phyloP scores from a whole-genome alignment of 306 rosid species.

The Lotus japonicus region DNA sequence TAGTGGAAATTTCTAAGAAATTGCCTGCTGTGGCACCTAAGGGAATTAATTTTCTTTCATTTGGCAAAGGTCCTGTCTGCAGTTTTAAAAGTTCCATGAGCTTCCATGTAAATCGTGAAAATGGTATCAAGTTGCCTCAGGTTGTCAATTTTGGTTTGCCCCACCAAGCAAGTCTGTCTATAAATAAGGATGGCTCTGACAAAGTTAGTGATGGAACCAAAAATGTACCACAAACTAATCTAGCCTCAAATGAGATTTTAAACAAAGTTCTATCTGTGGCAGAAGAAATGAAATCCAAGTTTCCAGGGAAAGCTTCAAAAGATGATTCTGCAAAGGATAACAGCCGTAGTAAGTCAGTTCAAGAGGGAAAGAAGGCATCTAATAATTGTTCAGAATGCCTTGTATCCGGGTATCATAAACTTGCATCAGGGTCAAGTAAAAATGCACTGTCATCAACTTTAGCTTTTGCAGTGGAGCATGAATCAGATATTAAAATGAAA shows the following conservation, averaged over 20 bases:
- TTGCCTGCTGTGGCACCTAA: slow-evolving; percentile 37
- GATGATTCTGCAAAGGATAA: slow-evolving; percentile 21
- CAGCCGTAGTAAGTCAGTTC: slow-evolving; percentile 18
- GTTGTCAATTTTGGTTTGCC: slow-evolving; percentile 14
- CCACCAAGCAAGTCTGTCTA: slow-evolving; percentile 5
- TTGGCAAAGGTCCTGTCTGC: slow-evolving; percentile 43
- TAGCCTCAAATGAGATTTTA: slow-evolving; percentile 18
- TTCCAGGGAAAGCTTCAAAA: slow-evolving; percentile 26
- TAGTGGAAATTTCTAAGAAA: slow-evolving; percentile 24
- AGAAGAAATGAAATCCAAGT: slow-evolving; percentile 23
- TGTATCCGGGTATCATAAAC: slow-evolving; percentile 38
- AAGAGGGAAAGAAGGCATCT: slow-evolving; percentile 15
- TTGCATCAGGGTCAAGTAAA: slow-evolving; percentile 39
- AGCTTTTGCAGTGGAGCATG: slow-evolving; percentile 68
- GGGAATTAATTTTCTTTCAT: slow-evolving; percentile 67
- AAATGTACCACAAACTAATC: slow-evolving; percentile 17
- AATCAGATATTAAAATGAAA: slow-evolving; percentile 39
- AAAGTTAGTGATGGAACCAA: slow-evolving; percentile 22
- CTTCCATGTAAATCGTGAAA: slow-evolving; percentile 25
- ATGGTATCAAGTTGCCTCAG: slow-evolving; percentile 13
- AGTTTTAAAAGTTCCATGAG: slow-evolving; percentile 22
- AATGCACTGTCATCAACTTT: slow-evolving; percentile 56
- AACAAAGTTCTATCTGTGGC: slow-evolving; percentile 25
- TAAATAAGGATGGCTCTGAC: slow-evolving; percentile 8
- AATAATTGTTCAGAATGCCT: slow-evolving; percentile 29